A percentile compares a stretch with the other conserved stretches of the same genome.
Conservation (phyloP, 192 early-diverging fungal species). For the Lobosporangium transversale region DNA sequence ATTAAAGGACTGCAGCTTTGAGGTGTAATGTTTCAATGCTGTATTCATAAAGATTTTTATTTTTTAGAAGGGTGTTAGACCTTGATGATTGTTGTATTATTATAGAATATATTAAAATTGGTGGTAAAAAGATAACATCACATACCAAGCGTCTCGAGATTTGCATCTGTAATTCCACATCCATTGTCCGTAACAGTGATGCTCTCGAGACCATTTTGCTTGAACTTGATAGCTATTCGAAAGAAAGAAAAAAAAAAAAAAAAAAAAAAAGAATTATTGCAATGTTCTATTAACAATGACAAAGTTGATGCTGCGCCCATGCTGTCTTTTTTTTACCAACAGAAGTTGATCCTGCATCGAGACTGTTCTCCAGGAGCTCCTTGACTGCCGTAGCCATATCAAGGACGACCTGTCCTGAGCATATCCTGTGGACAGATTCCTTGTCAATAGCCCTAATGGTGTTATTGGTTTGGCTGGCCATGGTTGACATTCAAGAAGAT, state of each 20-base stretch:
- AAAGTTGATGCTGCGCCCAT: too few species aligned
- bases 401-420: slow-evolving; percentile 89
- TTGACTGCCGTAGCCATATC: slow-evolving; percentile 88
- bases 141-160: slow-evolving; percentile 75
- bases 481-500: too few species aligned
- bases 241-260: neutral
- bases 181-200: slow-evolving; percentile 93
- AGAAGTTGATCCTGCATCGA: slow-evolving; percentile 86
- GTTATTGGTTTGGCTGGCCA: slow-evolving; percentile 16
- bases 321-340: slow-evolving; percentile 68
- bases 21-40: slow-evolving; percentile 91
- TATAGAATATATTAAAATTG: slow-evolving; percentile 16
- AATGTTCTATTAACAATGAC: neutral
- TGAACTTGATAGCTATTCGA: slow-evolving; percentile 76
- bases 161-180: slow-evolving; percentile 70
- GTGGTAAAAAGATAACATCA: slow-evolving; percentile 8
- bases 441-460: slow-evolving; percentile 62
- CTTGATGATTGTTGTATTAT: too few species aligned
- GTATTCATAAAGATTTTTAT: neutral
- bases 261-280: too few species aligned
- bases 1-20: slow-evolving; percentile 82
- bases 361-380: slow-evolving; percentile 94
- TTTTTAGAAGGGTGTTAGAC: neutral
- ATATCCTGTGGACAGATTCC: slow-evolving; percentile 79
- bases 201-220: slow-evolving; percentile 78